Percentiles rank a stretch among this genome's conserved stretches.
Evolutionary conservation across 106 monocot species (phyloP).

Genomic region (Chionographis japonica): DNA sequence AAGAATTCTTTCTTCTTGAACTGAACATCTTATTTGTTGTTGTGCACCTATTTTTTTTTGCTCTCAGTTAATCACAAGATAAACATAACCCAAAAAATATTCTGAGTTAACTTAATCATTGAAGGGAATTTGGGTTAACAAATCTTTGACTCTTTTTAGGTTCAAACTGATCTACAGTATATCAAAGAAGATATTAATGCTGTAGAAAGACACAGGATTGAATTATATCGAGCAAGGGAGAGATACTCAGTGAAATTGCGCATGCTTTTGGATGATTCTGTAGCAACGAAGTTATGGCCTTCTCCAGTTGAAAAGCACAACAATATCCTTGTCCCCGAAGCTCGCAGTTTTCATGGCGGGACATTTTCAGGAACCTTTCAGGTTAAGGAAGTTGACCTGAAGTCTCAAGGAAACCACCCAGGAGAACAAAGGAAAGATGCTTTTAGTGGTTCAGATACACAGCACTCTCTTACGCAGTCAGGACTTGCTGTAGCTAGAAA

Average conservation of each 20-base stretch:
- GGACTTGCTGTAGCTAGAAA: slow-evolving; percentile 77
- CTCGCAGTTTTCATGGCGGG: slow-evolving; percentile 45
- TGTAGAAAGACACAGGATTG: slow-evolving; percentile 80
- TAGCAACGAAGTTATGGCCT: slow-evolving; percentile 50
- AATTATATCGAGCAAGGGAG: slow-evolving; percentile 80
- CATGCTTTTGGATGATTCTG: slow-evolving; percentile 73
- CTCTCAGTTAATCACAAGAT: too few relatives aligned
- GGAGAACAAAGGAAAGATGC: slow-evolving; percentile 66
- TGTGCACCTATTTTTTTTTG: neutral
- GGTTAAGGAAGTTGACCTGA: slow-evolving; percentile 57
- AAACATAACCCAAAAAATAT: too few relatives aligned
- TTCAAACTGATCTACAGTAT: slow-evolving; percentile 91
- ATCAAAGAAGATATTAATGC: slow-evolving; percentile 94
- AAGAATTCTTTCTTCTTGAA: neutral
- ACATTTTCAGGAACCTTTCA: slow-evolving; percentile 41
- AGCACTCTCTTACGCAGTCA: slow-evolving; percentile 70
- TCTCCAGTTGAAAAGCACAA: slow-evolving; percentile 53
- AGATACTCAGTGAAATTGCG: slow-evolving; percentile 89
- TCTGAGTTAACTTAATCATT: too few relatives aligned
- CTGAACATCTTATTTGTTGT: neutral
- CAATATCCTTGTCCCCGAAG: slow-evolving; percentile 37
- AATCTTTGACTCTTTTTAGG: slow-evolving; percentile 30
- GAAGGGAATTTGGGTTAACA: neutral
- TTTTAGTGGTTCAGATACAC: slow-evolving; percentile 57
- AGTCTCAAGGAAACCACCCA: slow-evolving; percentile 60